A percentile compares a stretch with the other conserved stretches of the same genome.
Conservation (phyloP, 768 basidiomycete genomes). For the Psilocybe cubensis region DNA sequence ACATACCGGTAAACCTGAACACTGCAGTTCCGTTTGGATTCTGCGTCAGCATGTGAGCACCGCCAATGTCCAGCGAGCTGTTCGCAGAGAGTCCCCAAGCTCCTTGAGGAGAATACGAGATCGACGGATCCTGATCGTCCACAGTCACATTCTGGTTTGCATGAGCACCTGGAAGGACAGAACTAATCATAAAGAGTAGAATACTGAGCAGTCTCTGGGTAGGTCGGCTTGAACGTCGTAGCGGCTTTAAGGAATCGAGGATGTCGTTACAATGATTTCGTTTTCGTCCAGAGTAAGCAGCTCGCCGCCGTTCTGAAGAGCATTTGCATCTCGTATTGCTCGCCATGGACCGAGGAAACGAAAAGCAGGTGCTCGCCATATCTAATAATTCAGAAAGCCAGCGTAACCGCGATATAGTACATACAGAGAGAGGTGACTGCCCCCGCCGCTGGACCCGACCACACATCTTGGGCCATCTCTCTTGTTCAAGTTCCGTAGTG, state of each 20-base stretch:
- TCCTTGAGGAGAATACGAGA: constrained; percentile 32
- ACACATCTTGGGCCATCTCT: neutral
- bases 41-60: constrained; percentile 33
- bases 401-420: too few species aligned
- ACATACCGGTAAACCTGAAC: constrained; percentile 45
- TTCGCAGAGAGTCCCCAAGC: constrained; percentile 35
- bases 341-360: too few species aligned
- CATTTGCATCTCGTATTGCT: too few species aligned
- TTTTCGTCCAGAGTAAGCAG: too few species aligned
- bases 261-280: too few species aligned
- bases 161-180: neutral
- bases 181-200: neutral
- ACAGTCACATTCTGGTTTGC: constrained; percentile 34
- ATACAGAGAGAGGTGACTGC: neutral
- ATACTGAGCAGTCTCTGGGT: neutral
- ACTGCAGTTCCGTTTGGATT: constrained; percentile 41
- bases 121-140: constrained; percentile 33
- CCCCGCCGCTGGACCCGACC: neutral
- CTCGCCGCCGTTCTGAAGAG: too few species aligned
- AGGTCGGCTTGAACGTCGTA: neutral
- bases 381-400: too few species aligned
- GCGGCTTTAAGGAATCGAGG: too few species aligned
- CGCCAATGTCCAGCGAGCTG: constrained; percentile 36
- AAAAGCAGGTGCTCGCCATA: too few species aligned
- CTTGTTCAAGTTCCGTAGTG: neutral